Conservation (phyloP, 805 yeast species). For the Starmerella lactis-condensi region DNA sequence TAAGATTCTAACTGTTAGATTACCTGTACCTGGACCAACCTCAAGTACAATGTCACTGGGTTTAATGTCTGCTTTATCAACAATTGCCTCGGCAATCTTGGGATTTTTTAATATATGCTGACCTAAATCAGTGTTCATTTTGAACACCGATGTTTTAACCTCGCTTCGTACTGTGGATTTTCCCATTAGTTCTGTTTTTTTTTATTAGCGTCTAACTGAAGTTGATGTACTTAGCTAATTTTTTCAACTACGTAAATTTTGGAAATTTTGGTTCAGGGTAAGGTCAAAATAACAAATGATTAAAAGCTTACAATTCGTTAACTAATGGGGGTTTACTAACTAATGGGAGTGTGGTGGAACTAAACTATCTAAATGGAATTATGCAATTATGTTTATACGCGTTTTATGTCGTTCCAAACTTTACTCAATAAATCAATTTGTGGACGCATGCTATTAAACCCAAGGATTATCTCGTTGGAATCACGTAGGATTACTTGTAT, state of each 20-base stretch:
- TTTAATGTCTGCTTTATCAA: constrained; percentile 80
- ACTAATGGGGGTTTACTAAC: background rate
- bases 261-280: background rate
- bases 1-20: constrained; percentile 75
- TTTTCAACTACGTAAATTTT: background rate
- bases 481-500: constrained; percentile 6
- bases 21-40: constrained; percentile 99
- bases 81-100: constrained; percentile 92
- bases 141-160: constrained; percentile 43
- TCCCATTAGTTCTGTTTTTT: constrained; percentile 17
- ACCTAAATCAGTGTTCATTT: constrained; percentile 90
- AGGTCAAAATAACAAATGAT: background rate
- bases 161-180: constrained; percentile 18
- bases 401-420: constrained; percentile 5
- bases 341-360: background rate
- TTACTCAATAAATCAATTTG: constrained; percentile 3
- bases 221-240: too few species aligned
- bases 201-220: too few species aligned
- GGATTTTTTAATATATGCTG: constrained; percentile 96
- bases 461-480: constrained; percentile 5
- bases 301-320: background rate
- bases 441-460: constrained; percentile 10
- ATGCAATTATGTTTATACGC: background rate
- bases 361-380: too few species aligned
- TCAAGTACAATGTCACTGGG: constrained; percentile 88